Evolutionary conservation across 2,329 filamentous ascomycete species (phyloP).

Genomic region (Cryphonectria japonica): DNA sequence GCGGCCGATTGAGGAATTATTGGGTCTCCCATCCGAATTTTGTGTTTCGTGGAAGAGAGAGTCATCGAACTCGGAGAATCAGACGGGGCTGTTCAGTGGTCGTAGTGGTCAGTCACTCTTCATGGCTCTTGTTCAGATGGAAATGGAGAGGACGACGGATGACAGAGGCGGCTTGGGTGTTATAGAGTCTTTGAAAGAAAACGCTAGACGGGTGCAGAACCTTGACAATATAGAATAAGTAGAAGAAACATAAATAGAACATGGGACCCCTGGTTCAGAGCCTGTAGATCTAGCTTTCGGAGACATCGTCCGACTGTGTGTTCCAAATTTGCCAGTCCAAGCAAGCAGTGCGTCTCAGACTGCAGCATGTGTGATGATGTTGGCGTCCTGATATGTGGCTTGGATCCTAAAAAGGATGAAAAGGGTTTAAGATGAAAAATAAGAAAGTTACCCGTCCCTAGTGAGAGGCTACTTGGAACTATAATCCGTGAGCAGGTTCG

Average conservation of each 20-base stretch:
- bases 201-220: neutral
- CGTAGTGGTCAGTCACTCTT: neutral
- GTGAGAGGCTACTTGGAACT: neutral
- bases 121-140: neutral
- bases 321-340: neutral
- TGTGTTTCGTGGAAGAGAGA: neutral
- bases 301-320: neutral
- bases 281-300: neutral
- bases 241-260: neutral
- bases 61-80: neutral
- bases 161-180: neutral
- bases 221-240: neutral
- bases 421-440: neutral
- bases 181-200: neutral
- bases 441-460: neutral
- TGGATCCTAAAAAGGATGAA: neutral
- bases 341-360: neutral
- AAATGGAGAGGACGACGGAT: neutral
- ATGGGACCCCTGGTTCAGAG: neutral
- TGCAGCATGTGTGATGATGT: too few relatives aligned
- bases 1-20: neutral
- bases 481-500: neutral
- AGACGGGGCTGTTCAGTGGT: neutral
- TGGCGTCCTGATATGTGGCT: neutral
- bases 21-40: neutral